Base-by-base conservation (phyloP, 1,284 basidiomycete genomes). In the Rhodotorula sp. region DNA sequence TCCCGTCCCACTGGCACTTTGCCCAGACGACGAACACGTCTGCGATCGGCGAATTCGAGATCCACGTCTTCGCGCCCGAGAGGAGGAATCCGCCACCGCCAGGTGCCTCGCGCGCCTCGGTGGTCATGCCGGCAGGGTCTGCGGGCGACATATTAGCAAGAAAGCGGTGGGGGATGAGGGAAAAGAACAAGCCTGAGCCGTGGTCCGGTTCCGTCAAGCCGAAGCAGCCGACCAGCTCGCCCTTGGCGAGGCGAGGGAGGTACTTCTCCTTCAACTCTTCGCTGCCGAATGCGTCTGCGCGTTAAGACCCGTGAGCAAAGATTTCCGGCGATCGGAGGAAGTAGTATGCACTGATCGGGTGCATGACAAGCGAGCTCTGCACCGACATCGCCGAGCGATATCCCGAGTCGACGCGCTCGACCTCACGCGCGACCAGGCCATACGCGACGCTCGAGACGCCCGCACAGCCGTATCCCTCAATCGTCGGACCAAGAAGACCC, bases 361-460 rank as follows among this genome's bases (percentile, higher is more conserved):
- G 92, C 95, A 99, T 99, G n/a, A 96, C 93, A 46, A 99, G 86
- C 10, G 93, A 96, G 0, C 91, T 94, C 81, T 99, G 96, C 1
- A 99, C 96, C 39, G 92, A 95, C 81, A 95, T 90, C n/a, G 90
- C 95, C 10, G 91, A 94, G 48, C 95, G 89, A 81, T 97, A 98
- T 6, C 96, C 96, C 1, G 94, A 97, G 82, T 99, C 96, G 53
- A 99, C 89, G 65, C 92, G 85, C 83, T 98, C 95, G 9, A 99
- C 89, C 81, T 97, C 95, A 59, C 96, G 86, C 2, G 94, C 91
- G 78, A 98, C 91, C 46, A 98, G 85, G 13, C 96, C 96, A 79
- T 97, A 98, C 0, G 94, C 91, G 32, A 80, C 80, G 19, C 75
- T 76, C 9, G 78, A 79, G 17, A 79, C 76, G n/a, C 96, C 95